These are phyloP conservation scores for Cicer pinnatifidum DNA, from an alignment of 306 rosid species.

Conservation along the genomic window DNA sequence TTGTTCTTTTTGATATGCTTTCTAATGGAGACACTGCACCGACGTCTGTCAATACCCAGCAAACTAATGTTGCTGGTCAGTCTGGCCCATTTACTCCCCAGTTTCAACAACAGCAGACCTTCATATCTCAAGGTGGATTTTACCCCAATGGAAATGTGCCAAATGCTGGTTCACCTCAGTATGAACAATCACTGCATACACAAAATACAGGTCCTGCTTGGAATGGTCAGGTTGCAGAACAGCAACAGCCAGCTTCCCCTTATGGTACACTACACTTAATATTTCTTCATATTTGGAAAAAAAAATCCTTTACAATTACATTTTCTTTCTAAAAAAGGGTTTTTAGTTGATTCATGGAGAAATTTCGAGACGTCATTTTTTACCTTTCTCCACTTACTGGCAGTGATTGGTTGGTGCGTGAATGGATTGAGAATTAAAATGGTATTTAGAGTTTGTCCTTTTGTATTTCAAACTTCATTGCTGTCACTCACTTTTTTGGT, in stretches of 20 bases:
- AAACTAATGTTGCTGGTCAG: constrained; percentile 60
- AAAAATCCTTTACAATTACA: constrained; percentile 40
- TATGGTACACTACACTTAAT: constrained; percentile 57
- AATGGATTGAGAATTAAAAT: constrained; percentile 38
- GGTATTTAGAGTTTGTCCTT: constrained; percentile 29
- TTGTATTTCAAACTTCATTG: constrained; percentile 6
- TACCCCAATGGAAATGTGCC: constrained; percentile 65
- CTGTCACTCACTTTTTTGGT: constrained; percentile 25
- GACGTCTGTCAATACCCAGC: constrained; percentile 56
- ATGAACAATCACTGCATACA: constrained; percentile 61
- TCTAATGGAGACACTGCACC: constrained; percentile 58
- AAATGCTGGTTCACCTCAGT: constrained; percentile 63
- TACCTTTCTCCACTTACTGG: neutral
- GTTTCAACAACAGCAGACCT: constrained; percentile 59
- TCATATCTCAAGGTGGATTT: constrained; percentile 67
- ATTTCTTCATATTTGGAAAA: constrained; percentile 19
- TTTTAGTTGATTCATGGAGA: constrained; percentile 13
- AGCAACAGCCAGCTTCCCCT: constrained; percentile 60
- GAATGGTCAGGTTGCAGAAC: constrained; percentile 81
- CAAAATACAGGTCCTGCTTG: constrained; percentile 73
- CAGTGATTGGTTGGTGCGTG: constrained; percentile 33
- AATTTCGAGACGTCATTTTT: neutral
- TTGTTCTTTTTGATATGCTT: constrained; percentile 81
- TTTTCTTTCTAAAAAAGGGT: constrained; percentile 41
- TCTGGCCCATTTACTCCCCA: constrained; percentile 54